Base-by-base conservation (phyloP, 495 filamentous ascomycete genomes). In the Lentithecium fluviatile region DNA sequence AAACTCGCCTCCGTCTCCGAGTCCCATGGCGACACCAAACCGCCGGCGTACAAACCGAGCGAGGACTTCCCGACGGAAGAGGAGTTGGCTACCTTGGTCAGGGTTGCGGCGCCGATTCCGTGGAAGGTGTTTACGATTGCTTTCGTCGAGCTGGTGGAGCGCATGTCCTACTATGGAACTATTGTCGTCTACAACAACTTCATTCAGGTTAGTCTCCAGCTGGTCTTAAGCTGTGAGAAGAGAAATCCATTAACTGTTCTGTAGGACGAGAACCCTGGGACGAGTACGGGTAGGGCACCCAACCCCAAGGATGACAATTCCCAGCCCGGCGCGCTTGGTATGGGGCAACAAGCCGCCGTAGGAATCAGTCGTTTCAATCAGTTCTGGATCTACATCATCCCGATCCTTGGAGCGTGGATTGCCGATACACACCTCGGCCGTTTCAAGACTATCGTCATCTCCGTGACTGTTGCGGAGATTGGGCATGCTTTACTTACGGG, bases 141-240 rank as follows among this genome's bases (percentile, higher is more conserved):
- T n/a, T 85, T 90, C 63, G 80, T 89, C 47, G 88, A 91, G 72
- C 73, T 89, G 50, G 86, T 82, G 73, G 88, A 91, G 77, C 85
- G 88, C 45, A 87, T 89, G 74, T 86, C 85, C 7, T 90, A 88
- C 77, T 90, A 89, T 69, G 88, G 88, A 53, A 88, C 86, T 5
- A 87, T 81, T 7, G 56, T 11, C 8, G 76, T 75, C 25, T 67
- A 82, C 70, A 76, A 78, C 72, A 87, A 88, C 67, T 91, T 86
- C 77, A 85, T 90, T 64, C n/a, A n/a, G n/a, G n/a, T n/a, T n/a
- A n/a, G n/a, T n/a, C n/a, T n/a, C n/a, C n/a, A n/a, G n/a, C n/a
- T n/a, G n/a, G n/a, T n/a, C n/a, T n/a, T n/a, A n/a, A n/a, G n/a
- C n/a, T n/a, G n/a, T n/a, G n/a, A n/a, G n/a, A n/a, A n/a, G n/a